phyloP scores from a whole-genome alignment of 306 rosid genomes.

The Purshia tridentata region DNA sequence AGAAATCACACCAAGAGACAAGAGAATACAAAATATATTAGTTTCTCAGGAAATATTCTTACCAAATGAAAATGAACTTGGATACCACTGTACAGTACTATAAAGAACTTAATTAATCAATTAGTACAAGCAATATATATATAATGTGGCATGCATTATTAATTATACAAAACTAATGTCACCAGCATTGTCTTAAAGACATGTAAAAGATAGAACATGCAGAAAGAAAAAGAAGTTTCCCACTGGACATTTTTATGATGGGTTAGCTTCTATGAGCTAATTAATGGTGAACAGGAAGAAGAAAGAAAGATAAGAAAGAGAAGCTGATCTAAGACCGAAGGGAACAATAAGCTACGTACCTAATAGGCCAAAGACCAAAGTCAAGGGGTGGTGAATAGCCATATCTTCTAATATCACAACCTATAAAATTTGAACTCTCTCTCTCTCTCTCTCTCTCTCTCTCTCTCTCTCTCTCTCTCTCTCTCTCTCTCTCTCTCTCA shows the following conservation, averaged over 20 bases:
- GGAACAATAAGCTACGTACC: conserved; percentile 37
- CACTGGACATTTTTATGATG: too few species aligned
- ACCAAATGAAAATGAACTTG: too few species aligned
- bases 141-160: too few species aligned
- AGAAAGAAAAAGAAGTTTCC: background rate
- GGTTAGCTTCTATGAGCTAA: background rate
- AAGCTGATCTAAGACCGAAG: too few species aligned
- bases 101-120: too few species aligned
- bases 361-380: conserved; percentile 72
- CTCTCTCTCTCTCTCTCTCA: background rate
- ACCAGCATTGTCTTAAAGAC: background rate
- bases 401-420: conserved; percentile 39
- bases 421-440: conserved; percentile 9
- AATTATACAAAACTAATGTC: background rate
- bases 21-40: background rate
- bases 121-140: background rate
- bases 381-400: conserved; percentile 50
- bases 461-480: background rate
- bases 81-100: too few species aligned
- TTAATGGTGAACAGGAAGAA: background rate
- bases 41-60: too few species aligned
- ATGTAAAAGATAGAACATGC: background rate
- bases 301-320: background rate
- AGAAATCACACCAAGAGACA: background rate
- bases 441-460: background rate